Percentiles rank a stretch among this genome's conserved stretches.
These are phyloP conservation scores for Cryphonectria nitschkei DNA, from an alignment of 2,329 filamentous ascomycete genomes.

Conservation along the genomic window DNA sequence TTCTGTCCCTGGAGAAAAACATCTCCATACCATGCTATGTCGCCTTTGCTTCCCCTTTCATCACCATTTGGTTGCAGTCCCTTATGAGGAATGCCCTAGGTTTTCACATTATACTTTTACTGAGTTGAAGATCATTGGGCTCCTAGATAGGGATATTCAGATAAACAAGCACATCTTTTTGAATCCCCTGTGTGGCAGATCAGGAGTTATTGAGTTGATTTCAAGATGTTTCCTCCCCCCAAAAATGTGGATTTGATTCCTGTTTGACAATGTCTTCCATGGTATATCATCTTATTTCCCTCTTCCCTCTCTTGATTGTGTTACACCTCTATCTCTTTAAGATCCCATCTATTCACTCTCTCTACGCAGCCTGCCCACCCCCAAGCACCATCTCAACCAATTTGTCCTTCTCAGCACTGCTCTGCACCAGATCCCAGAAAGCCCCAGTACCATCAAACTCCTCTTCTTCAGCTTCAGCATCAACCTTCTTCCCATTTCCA, in stretches of 20 bases:
- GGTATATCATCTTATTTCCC: neutral
- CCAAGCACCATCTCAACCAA: slow-evolving; percentile 37
- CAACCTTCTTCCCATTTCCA: slow-evolving; percentile 16
- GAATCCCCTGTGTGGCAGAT: too few species aligned
- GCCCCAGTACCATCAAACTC: slow-evolving; percentile 33
- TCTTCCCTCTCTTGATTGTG: neutral
- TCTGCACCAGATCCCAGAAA: slow-evolving; percentile 38
- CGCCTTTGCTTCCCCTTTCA: too few species aligned
- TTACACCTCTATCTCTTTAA: neutral
- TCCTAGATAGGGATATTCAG: too few species aligned
- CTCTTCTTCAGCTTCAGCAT: slow-evolving; percentile 13
- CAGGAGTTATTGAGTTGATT: too few species aligned
- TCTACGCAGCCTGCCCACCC: slow-evolving; percentile 18
- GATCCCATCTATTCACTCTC: neutral
- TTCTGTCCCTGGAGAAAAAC: too few species aligned
- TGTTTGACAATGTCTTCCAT: neutral
- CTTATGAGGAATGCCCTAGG: too few species aligned
- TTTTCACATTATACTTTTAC: neutral
- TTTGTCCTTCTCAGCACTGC: slow-evolving; percentile 37
- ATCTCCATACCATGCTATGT: too few species aligned
- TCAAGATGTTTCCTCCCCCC: too few species aligned
- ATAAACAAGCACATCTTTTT: too few species aligned
- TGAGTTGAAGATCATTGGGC: too few species aligned
- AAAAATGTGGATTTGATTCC: too few species aligned
- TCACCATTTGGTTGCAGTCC: too few species aligned